Evolutionary conservation across 306 rosid species (phyloP), one percentile per base, ranked within the genome.

Genomic region (Pyrus pyrifolia): DNA sequence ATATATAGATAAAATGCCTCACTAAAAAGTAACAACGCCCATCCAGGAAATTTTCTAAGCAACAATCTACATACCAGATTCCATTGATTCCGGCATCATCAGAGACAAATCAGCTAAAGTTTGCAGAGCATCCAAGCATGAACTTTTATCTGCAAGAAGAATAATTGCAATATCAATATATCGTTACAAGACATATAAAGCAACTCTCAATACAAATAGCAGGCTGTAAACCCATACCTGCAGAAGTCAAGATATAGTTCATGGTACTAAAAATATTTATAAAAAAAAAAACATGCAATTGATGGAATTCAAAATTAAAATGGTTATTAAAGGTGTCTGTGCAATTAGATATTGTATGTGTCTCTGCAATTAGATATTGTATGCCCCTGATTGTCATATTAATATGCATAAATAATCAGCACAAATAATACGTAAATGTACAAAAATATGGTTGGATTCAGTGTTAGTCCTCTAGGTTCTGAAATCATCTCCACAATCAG

Each of bases 91-190:
- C 15, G 96, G 98, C 86, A 88, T 88, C 96, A 87, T 85, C 71
- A 88, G 79, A 73, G 97, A 92, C 68, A 92, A 80, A 84, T 92
- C 91, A 68, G 97, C 98, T 89, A 95, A 82, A 67, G 91, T 86
- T 67, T 87, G 93, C 85, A 95, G 77, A 70, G 97, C 97, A 92
- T 92, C 84, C 83, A 95, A 85, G 57, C 81, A 86, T 64, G 88
- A 46, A 73, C 83, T 87, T 80, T 84, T 88, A 83, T 89, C 98
- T 90, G 77, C 76, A 66, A 27, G 45, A 81, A 52, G 53, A 59
- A 76, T 31, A 84, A 65, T 21, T 38, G 35, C 23, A 72, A 57
- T 22, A 60, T 67, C 55, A 73, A 22, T 55, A 31, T 8, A 49
- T 18, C 22, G 52, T 74, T 55, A 22, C 14, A 76, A 45, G 52